phyloP scores from a whole-genome alignment of 1,284 basidiomycete genomes.

The Inonotus obliquus region DNA sequence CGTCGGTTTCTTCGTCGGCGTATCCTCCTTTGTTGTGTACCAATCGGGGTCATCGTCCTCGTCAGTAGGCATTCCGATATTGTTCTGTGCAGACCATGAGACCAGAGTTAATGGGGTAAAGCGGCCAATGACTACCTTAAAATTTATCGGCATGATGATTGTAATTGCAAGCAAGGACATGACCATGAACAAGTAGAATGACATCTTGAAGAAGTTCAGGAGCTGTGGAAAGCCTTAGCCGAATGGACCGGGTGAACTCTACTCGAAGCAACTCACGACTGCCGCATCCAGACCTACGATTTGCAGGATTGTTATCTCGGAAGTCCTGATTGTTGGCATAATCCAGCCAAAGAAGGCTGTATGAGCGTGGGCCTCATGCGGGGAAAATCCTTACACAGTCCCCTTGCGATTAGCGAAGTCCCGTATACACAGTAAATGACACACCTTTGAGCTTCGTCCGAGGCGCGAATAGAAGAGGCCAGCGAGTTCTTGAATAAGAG shows the following conservation, averaged over 20 bases:
- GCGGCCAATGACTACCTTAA: conserved; percentile 50
- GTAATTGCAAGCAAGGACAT: conserved; percentile 76
- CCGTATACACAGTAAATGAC: conserved; percentile 20
- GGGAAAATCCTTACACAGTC: conserved; percentile 66
- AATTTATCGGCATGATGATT: conserved; percentile 88
- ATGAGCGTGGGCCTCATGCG: conserved; percentile 82
- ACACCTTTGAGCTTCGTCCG: conserved; percentile 90
- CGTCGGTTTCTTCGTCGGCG: conserved; percentile 19
- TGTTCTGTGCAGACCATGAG: conserved; percentile 43
- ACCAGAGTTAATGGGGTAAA: neutral
- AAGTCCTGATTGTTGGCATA: conserved; percentile 83
- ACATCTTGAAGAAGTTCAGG: conserved; percentile 93
- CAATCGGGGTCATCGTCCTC: conserved; percentile 45
- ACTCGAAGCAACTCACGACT: conserved; percentile 50
- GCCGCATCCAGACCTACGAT: conserved; percentile 96
- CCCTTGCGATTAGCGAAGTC: neutral
- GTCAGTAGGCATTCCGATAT: conserved; percentile 64
- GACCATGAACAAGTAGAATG: conserved; percentile 86
- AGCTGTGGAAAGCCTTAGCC: conserved; percentile 46
- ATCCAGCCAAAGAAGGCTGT: conserved; percentile 94
- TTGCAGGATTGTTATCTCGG: conserved; percentile 92
- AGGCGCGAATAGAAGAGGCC: conserved; percentile 88
- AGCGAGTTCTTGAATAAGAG: conserved; percentile 81
- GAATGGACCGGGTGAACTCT: neutral
- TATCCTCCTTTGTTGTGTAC: conserved; percentile 37